Evolutionary conservation across 495 filamentous ascomycete species (phyloP).

Genomic region (Penicillium taxi): DNA sequence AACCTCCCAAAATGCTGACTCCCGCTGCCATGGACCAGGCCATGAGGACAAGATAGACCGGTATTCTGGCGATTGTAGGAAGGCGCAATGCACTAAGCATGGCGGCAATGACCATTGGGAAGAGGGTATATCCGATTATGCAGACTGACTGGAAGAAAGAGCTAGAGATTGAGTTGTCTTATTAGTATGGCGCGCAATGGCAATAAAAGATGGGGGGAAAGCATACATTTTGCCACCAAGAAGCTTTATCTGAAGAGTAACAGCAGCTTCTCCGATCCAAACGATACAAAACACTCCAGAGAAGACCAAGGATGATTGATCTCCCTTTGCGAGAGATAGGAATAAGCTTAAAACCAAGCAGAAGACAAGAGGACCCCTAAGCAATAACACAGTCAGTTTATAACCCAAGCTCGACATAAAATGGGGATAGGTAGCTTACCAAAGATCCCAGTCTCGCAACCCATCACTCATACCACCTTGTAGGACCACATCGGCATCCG

Average conservation of each 20-base stretch:
- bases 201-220: background rate
- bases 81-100: constrained; percentile 76
- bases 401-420: background rate
- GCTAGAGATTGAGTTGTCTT: constrained; percentile 36
- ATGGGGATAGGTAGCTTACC: constrained; percentile 39
- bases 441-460: constrained; percentile 92
- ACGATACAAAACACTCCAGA: constrained; percentile 92
- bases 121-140: constrained; percentile 97
- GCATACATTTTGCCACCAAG: constrained; percentile 95
- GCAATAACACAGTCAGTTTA: constrained; percentile 4
- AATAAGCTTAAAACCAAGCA: constrained; percentile 81
- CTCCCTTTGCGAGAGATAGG: constrained; percentile 65
- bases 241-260: constrained; percentile 97
- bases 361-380: constrained; percentile 81
- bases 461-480: constrained; percentile 80
- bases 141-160: constrained; percentile 96
- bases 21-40: constrained; percentile 91
- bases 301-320: constrained; percentile 83
- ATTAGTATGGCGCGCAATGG: constrained; percentile 15
- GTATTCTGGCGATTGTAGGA: constrained; percentile 70
- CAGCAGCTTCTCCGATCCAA: constrained; percentile 93
- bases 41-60: constrained; percentile 80
- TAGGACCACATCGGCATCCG: constrained; percentile 60
- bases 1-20: constrained; percentile 90
- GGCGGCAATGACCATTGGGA: constrained; percentile 92